Evolutionary conservation across 305 asterid species (phyloP).

Genomic region (Fraxinus dipetala): DNA sequence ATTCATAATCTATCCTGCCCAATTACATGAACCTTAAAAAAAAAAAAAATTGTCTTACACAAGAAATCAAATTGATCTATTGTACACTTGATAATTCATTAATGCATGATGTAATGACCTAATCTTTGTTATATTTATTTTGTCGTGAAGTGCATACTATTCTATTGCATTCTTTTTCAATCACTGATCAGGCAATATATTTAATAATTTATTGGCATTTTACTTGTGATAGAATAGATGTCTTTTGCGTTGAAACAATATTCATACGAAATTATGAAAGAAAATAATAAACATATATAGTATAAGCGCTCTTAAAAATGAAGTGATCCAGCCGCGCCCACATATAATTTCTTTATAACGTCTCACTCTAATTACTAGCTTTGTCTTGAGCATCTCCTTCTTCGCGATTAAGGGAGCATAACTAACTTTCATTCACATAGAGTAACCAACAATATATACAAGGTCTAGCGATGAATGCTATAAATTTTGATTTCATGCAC

Average conservation of each 20-base stretch:
- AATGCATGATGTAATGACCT: not conserved
- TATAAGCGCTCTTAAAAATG: not conserved
- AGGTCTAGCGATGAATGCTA: not conserved
- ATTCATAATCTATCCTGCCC: not conserved
- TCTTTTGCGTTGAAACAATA: not conserved
- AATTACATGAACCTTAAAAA: too few species aligned
- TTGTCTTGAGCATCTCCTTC: not conserved
- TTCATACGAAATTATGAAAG: not conserved
- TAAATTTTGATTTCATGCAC: not conserved
- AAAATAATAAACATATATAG: too few species aligned
- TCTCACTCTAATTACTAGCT: too few species aligned
- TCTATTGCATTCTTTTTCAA: not conserved
- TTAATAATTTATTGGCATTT: not conserved
- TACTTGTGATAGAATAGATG: not conserved
- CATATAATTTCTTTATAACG: too few species aligned
- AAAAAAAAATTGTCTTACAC: not conserved
- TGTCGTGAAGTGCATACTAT: not conserved
- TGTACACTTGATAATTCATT: not conserved
- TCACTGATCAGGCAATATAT: not conserved
- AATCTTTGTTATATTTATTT: not conserved
- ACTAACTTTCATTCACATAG: not conserved
- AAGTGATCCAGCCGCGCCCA: not conserved
- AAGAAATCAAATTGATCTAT: not conserved
- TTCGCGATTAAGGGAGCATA: not conserved
- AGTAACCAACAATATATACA: not conserved